phyloP scores from a whole-genome alignment of 2,329 filamentous ascomycete genomes.

The Pseudogymnoascus sp. region DNA sequence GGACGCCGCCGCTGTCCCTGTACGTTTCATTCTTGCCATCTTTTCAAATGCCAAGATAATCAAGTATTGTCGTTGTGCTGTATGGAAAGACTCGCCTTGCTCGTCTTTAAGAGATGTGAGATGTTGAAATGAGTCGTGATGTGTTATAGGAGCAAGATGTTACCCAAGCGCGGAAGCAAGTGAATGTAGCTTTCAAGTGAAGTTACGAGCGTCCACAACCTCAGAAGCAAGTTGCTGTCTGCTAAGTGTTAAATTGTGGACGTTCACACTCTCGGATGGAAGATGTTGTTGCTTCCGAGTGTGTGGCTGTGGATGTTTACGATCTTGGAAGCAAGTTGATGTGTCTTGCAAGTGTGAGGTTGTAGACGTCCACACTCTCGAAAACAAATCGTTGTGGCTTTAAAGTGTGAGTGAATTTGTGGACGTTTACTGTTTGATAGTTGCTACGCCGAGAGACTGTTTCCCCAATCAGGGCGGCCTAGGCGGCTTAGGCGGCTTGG shows the following conservation, averaged over 20 bases:
- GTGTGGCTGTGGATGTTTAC: neutral
- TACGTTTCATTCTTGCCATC: neutral
- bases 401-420: neutral
- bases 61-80: neutral
- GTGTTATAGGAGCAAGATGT: neutral
- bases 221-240: neutral
- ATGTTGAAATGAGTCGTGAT: neutral
- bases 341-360: neutral
- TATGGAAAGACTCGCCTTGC: neutral
- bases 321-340: neutral
- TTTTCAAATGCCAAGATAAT: neutral
- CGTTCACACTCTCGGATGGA: neutral
- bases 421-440: neutral
- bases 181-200: neutral
- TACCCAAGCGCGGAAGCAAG: neutral
- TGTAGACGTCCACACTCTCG: neutral
- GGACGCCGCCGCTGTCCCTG: neutral
- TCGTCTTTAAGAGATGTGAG: neutral
- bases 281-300: neutral
- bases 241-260: neutral
- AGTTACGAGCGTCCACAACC: neutral
- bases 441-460: neutral
- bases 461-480: neutral
- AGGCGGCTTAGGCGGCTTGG: neutral
- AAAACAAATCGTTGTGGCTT: neutral